phyloP scores from a whole-genome alignment of 306 rosid genomes.

The Canavalia ensiformis region DNA sequence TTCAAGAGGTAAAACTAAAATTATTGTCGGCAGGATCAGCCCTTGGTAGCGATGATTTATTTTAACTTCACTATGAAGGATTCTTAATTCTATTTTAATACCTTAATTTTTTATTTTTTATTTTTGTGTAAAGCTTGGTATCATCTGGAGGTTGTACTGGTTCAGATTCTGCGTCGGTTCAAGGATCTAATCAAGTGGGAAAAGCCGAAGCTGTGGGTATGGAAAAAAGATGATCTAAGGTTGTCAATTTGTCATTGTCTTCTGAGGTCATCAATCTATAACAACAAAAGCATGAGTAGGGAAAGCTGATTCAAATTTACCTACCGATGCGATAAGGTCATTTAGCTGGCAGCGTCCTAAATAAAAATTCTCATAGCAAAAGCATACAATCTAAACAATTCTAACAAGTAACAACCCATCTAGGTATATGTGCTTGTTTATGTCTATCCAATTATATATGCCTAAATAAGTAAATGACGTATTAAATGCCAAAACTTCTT shows the following conservation, averaged over 20 bases:
- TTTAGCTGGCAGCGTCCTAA: conserved; percentile 10
- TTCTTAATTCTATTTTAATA: neutral
- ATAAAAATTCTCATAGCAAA: neutral
- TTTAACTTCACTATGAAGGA: neutral
- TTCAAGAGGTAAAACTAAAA: conserved; percentile 5
- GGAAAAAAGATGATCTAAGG: conserved; percentile 31
- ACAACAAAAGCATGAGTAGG: conserved; percentile 24
- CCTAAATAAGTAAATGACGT: too few species aligned
- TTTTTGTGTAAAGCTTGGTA: neutral
- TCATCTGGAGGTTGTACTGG: neutral
- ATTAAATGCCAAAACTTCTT: too few species aligned
- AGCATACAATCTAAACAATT: conserved; percentile 1
- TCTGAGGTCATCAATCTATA: conserved; percentile 15
- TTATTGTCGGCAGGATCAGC: neutral
- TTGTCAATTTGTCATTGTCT: conserved; percentile 53
- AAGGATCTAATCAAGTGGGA: conserved; percentile 34
- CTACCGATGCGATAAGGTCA: neutral
- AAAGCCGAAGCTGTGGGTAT: conserved; percentile 36
- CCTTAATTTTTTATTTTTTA: too few species aligned
- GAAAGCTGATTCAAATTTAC: conserved; percentile 26
- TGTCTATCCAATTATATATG: neutral
- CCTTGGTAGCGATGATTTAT: neutral
- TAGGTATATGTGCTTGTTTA: neutral
- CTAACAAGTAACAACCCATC: neutral
- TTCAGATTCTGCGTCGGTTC: conserved; percentile 3